Evolutionary conservation across 352 stramenopile genomes (phyloP).

Genomic region (Globisporangium irregulare): DNA sequence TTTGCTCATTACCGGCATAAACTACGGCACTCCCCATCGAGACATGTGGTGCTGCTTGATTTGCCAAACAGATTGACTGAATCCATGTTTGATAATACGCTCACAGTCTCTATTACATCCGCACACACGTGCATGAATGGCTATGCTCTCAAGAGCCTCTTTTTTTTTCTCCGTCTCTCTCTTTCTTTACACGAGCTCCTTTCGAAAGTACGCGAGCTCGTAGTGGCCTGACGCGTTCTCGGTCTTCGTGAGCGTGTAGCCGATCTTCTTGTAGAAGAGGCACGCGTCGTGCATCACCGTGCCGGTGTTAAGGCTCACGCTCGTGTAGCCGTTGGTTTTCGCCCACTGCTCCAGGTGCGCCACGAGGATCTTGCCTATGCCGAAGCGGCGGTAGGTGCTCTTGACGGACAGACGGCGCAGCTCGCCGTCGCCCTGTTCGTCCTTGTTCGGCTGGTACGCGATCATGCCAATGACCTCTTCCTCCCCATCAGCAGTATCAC

Average conservation of each 20-base stretch:
- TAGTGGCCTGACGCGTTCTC: slow-evolving; percentile 10
- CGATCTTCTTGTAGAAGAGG: slow-evolving; percentile 13
- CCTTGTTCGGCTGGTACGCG: slow-evolving; percentile 20
- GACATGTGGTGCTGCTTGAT: neutral
- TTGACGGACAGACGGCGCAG: slow-evolving; percentile 31
- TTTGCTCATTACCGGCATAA: neutral
- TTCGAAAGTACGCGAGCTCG: slow-evolving; percentile 19
- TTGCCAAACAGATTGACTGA: neutral
- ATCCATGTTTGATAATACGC: neutral
- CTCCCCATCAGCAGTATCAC: slow-evolving; percentile 3
- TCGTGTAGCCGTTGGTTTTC: slow-evolving; percentile 6
- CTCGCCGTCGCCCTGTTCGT: slow-evolving; percentile 19
- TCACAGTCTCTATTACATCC: neutral
- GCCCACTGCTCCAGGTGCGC: slow-evolving; percentile 22
- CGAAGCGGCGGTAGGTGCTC: slow-evolving; percentile 19
- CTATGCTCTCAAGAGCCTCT: too few relatives aligned
- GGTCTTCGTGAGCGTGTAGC: slow-evolving; percentile 17
- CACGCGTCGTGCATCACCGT: slow-evolving; percentile 15
- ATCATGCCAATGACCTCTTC: slow-evolving; percentile 18
- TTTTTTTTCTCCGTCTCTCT: neutral
- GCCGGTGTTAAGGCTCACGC: slow-evolving; percentile 20
- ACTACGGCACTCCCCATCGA: neutral
- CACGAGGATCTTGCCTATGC: slow-evolving; percentile 25
- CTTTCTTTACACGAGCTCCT: slow-evolving; percentile 4
- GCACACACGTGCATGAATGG: neutral